Percentiles rank a stretch among this genome's conserved stretches.
These are phyloP conservation scores for Botrytis fabae DNA, from an alignment of 2,329 filamentous ascomycete species.

Conservation along the genomic window DNA sequence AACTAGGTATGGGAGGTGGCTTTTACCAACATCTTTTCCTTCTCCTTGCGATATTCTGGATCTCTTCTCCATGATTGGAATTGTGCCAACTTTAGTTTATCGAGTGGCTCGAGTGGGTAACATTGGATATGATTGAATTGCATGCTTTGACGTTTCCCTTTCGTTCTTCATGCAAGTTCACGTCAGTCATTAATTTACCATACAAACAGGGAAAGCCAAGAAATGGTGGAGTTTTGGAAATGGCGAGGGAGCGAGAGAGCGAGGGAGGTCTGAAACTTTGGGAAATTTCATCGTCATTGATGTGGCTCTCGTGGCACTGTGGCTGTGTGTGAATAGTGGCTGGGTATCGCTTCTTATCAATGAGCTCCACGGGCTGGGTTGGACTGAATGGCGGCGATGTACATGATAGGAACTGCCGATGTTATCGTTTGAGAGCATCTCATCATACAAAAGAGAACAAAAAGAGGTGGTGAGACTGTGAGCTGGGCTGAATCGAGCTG, in stretches of 20 bases:
- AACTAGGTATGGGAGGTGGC: background rate
- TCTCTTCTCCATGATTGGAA: background rate
- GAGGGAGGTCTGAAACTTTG: background rate
- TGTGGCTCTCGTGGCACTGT: background rate
- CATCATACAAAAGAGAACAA: background rate
- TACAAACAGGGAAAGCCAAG: background rate
- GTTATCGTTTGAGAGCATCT: background rate
- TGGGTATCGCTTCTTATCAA: background rate
- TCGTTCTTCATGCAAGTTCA: background rate
- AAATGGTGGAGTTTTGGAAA: background rate
- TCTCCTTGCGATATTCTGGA: background rate
- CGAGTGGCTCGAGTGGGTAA: background rate
- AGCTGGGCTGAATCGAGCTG: background rate
- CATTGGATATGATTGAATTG: background rate
- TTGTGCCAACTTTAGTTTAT: background rate
- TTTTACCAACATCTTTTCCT: background rate
- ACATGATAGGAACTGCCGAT: too few species aligned
- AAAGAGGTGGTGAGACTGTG: background rate
- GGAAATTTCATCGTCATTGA: background rate
- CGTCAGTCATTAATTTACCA: background rate
- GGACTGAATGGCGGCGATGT: background rate
- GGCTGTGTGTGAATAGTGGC: background rate
- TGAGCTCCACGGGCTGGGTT: background rate
- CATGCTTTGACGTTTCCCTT: background rate
- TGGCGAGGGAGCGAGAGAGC: background rate